Evolutionary conservation across 805 yeast species (phyloP).

Genomic region (Wickerhamiella galacta): DNA sequence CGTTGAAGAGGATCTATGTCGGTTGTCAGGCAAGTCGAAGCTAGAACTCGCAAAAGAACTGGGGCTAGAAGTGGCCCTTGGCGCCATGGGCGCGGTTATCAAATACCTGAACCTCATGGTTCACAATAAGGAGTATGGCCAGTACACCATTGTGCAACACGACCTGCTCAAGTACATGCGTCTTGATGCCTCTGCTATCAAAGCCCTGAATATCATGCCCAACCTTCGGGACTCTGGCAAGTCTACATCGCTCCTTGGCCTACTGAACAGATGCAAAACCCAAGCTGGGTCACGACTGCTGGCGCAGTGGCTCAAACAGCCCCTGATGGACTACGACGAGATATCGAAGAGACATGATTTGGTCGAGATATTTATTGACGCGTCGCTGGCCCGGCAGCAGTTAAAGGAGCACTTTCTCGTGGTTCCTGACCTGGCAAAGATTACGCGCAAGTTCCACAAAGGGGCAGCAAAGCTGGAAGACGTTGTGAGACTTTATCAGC

Average conservation of each 20-base stretch:
- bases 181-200: constrained; percentile 76
- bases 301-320: constrained; percentile 93
- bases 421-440: constrained; percentile 70
- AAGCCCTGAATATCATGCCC: constrained; percentile 78
- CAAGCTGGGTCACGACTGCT: constrained; percentile 76
- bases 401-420: constrained; percentile 52
- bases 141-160: constrained; percentile 40
- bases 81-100: constrained; percentile 52
- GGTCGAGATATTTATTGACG: constrained; percentile 54
- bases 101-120: constrained; percentile 48
- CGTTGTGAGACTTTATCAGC: constrained; percentile 74
- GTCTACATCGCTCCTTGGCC: constrained; percentile 55
- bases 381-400: constrained; percentile 41
- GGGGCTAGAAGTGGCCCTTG: constrained; percentile 35
- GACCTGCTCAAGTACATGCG: constrained; percentile 71
- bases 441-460: constrained; percentile 48
- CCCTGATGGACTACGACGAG: constrained; percentile 46
- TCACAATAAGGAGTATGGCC: constrained; percentile 37
- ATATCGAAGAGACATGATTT: constrained; percentile 56
- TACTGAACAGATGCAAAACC: constrained; percentile 76
- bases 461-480: constrained; percentile 60
- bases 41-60: constrained; percentile 27
- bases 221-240: constrained; percentile 29
- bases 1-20: constrained; percentile 60
- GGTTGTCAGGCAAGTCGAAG: constrained; percentile 36